Base-by-base conservation (phyloP, 768 basidiomycete genomes). In the Amanita muscaria region DNA sequence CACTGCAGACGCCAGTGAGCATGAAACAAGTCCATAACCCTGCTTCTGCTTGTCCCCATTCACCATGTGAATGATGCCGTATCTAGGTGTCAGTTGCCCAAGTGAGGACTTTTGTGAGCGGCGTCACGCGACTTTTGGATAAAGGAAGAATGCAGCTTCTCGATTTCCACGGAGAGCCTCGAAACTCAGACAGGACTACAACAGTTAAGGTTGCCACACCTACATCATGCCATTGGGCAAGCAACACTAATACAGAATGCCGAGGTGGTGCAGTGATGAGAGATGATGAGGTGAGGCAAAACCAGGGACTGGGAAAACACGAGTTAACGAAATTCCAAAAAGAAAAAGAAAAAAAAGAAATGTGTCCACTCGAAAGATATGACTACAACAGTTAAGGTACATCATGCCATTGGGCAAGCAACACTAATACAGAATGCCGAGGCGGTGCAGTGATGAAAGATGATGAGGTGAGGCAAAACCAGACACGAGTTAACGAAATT, bases 41-140 rank as follows among this genome's bases (percentile, higher is more conserved):
- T n/a, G n/a, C n/a, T n/a, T n/a, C n/a, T n/a, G 56, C 71, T 73
- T 56, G 67, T 68, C 61, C 80, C 80, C 80, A 83, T 83, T 53
- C 52, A 53, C 48, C n/a, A n/a, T n/a, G 53, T 50, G 56, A 54
- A 56, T 51, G 51, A 54, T 52, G 32, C 50, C 44, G 49, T 47
- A 48, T 30, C 44, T 37, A 45, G 38, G 41, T 54, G 49, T 46
- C 52, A 53, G 50, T 49, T 50, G 47, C 45, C 49, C 46, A 52
- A 50, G 46, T 35, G 52, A 51, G 44, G 48, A 33, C 11, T 30
- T 30, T 42, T 46, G 53, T 55, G 53, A 47, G 37, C 34, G 21
- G 57, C 48, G 66, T 66, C 70, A 70, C 65, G 70, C 68, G 72
- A n/a, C 72, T 65, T 61, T 59, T 60, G 53, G 50, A 54, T 59